Evolutionary conservation across 2,329 filamentous ascomycete genomes (phyloP).

Genomic region (Whalleya microplaca): DNA sequence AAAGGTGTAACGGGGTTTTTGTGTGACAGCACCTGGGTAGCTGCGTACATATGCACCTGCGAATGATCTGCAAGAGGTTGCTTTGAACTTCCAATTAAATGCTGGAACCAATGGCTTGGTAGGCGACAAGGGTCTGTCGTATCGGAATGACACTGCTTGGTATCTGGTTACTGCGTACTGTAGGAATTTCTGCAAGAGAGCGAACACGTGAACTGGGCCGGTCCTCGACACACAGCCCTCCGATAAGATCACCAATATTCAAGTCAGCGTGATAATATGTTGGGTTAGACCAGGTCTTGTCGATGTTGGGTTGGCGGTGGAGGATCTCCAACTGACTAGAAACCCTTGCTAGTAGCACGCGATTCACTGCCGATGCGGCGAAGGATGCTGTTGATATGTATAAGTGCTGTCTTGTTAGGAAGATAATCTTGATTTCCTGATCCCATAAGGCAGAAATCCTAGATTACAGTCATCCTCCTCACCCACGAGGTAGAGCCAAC

Average conservation of each 20-base stretch:
- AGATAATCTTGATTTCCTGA: not conserved
- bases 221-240: not conserved
- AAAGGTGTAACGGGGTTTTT: constrained; percentile 1
- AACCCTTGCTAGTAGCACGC: not conserved
- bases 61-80: constrained; percentile 6
- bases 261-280: not conserved
- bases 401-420: not conserved
- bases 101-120: not conserved
- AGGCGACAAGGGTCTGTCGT: constrained; percentile 8
- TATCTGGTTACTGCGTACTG: no score
- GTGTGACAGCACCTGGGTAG: constrained; percentile 5
- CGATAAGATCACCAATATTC: not conserved
- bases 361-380: not conserved
- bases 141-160: not conserved
- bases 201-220: not conserved
- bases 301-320: not conserved
- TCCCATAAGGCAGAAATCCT: not conserved
- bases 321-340: not conserved
- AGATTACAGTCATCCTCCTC: not conserved
- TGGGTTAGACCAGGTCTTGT: not conserved
- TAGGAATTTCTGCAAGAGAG: not conserved
- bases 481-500: not conserved
- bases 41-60: constrained; percentile 6
- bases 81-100: constrained; percentile 1
- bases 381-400: not conserved